A percentile compares a stretch with the other conserved stretches of the same genome.
These are phyloP conservation scores for Fusarium sp. DNA, from an alignment of 2,329 filamentous ascomycete genomes.

Conservation along the genomic window DNA sequence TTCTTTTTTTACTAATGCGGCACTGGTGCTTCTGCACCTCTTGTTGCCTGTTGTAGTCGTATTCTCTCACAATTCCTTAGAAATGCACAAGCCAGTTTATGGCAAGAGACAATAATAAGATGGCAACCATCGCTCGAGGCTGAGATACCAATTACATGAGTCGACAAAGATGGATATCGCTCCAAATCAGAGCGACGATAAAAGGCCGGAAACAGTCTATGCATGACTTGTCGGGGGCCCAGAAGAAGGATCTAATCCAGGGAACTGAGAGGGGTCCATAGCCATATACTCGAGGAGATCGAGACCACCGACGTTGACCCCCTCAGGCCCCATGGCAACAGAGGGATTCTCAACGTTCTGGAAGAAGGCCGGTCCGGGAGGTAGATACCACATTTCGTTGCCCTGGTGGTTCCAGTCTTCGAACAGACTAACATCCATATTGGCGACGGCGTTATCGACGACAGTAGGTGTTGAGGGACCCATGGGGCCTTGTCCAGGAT, in stretches of 20 bases:
- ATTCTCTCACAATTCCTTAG: background rate
- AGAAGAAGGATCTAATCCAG: slow-evolving; percentile 48
- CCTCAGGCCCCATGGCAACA: slow-evolving; percentile 74
- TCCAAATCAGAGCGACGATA: background rate
- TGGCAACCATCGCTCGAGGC: background rate
- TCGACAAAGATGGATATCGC: background rate
- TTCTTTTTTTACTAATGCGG: background rate
- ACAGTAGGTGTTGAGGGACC: slow-evolving; percentile 62
- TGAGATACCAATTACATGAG: background rate
- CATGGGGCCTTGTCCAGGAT: slow-evolving; percentile 61
- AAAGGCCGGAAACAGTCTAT: background rate
- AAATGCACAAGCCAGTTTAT: background rate
- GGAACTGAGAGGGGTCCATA: slow-evolving; percentile 63
- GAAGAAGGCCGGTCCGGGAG: slow-evolving; percentile 71
- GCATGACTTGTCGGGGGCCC: slow-evolving; percentile 39
- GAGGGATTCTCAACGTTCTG: slow-evolving; percentile 71
- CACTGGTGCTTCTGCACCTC: background rate
- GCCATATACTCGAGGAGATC: slow-evolving; percentile 76
- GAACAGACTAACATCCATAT: slow-evolving; percentile 57
- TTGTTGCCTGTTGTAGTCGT: background rate
- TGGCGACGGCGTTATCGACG: slow-evolving; percentile 44
- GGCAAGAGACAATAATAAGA: background rate
- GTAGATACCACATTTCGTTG: slow-evolving; percentile 75
- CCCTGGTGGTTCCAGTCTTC: slow-evolving; percentile 67
- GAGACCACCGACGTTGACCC: slow-evolving; percentile 73